These are phyloP conservation scores for Russula abietina DNA, from an alignment of 768 basidiomycete species.

Conservation along the genomic window DNA sequence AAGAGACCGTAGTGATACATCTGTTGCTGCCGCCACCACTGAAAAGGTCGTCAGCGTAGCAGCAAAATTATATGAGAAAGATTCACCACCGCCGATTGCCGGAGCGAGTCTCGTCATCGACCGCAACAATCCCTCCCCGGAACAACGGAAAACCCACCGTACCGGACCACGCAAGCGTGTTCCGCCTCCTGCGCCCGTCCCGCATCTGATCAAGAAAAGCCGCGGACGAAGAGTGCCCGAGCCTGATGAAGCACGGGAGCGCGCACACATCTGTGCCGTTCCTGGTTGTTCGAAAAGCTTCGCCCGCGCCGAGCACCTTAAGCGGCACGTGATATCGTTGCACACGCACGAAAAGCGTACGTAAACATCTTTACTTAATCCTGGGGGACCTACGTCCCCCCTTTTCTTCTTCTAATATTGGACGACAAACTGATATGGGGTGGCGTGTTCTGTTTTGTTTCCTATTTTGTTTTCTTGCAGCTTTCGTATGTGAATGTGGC, in stretches of 20 bases:
- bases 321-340: conserved; percentile 72
- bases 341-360: conserved; percentile 82
- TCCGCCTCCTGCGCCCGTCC: conserved; percentile 56
- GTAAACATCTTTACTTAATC: conserved; percentile 31
- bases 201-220: conserved; percentile 73
- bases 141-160: not conserved
- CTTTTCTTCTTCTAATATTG: too few relatives aligned
- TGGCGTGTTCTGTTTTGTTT: not conserved
- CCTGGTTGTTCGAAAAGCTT: conserved; percentile 76
- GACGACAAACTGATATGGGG: not conserved
- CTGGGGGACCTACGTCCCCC: not conserved
- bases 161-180: not conserved
- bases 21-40: not conserved
- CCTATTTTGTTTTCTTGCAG: conserved; percentile 29
- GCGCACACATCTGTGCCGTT: conserved; percentile 61
- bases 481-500: conserved; percentile 60
- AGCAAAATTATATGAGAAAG: not conserved
- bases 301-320: conserved; percentile 72
- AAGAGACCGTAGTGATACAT: not conserved
- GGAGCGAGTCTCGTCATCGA: not conserved
- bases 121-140: not conserved
- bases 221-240: conserved; percentile 67
- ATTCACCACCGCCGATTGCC: not conserved
- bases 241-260: conserved; percentile 30
- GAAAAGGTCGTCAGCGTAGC: too few relatives aligned